Base-by-base conservation (phyloP, 371 early-diverging fungal species). In the Actinomortierella ambigua region DNA sequence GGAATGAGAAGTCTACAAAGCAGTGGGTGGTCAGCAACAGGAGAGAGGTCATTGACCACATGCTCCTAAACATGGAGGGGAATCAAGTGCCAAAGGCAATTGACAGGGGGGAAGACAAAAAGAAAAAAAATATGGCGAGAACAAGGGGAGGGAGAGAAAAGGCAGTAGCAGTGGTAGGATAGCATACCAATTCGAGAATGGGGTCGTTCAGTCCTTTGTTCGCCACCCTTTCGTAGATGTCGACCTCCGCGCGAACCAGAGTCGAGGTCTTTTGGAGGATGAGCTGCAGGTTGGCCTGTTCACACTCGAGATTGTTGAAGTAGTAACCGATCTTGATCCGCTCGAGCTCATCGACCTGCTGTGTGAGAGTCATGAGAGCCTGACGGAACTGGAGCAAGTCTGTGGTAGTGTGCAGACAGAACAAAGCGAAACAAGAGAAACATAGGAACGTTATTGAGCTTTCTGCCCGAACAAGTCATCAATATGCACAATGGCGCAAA, bases 321-420 rank as follows among this genome's bases (percentile, higher is more conserved):
- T 81, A 76, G 52, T 82, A 84, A 34, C 68, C 79, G 7, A 69
- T 46, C 29, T 84, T 82, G 62, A 84, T 77, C 9, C 71, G 66
- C 41, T 84, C 84, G 46, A 84, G 53, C 23, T 84, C 82, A 59
- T 84, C 84, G 27, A 84, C 81, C 55, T 84, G 82, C 55, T 63
- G 65, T 22, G 82, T 80, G 41, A 81, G 54, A 26, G 81, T 80
- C 44, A 77, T 70, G 17, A 84, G 52, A 1, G 80, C 79, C 51
- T 80, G 76, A 17, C 81, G 67, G 61, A 78, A 79, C 53, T 83
- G 82, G 49, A 69, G 55, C n/a, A 81, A 47, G 56, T 80, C 81
- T 80, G 59, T 52, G 27, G 43, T 18, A 41, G 1, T n/a, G n/a
- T n/a, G n/a, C n/a, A 39, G 5, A 20, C 0, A 3, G 26, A 39